Conservation (phyloP, 1,284 basidiomycete species). For the Irpex sp. region DNA sequence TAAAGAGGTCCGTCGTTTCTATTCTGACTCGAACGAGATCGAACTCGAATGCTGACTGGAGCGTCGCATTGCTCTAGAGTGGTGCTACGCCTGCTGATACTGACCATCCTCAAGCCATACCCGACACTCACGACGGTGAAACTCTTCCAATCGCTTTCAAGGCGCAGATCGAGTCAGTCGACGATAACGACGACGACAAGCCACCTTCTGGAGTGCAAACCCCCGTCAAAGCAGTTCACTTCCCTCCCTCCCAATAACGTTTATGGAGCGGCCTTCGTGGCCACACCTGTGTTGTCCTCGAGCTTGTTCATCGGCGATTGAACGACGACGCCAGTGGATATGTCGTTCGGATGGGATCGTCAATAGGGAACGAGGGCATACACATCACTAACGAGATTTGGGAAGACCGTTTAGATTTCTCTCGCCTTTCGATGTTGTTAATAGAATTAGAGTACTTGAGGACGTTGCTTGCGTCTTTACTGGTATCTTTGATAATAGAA, state of each 20-base stretch:
- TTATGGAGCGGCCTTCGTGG: not conserved
- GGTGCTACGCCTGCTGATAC: no score
- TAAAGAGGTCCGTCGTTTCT: not conserved
- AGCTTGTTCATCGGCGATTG: not conserved
- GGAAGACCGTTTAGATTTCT: no score
- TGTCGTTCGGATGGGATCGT: no score
- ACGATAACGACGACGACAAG: not conserved
- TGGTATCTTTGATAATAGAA: no score
- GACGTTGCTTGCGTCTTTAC: no score
- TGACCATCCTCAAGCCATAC: no score
- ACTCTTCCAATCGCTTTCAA: not conserved
- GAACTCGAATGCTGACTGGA: no score
- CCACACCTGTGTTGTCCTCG: not conserved
- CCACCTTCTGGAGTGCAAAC: slow-evolving; percentile 1
- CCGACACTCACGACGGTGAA: not conserved
- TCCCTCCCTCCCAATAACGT: slow-evolving; percentile 9
- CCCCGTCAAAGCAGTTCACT: slow-evolving; percentile 2
- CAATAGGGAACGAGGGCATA: no score
- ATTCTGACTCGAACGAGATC: not conserved
- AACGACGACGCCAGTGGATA: no score
- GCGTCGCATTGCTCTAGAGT: not conserved
- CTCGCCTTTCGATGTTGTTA: no score
- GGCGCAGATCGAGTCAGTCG: not conserved
- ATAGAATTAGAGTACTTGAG: no score
- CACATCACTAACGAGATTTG: no score